phyloP scores from a whole-genome alignment of 2,329 filamentous ascomycete species.

The Blastomyces percursus region DNA sequence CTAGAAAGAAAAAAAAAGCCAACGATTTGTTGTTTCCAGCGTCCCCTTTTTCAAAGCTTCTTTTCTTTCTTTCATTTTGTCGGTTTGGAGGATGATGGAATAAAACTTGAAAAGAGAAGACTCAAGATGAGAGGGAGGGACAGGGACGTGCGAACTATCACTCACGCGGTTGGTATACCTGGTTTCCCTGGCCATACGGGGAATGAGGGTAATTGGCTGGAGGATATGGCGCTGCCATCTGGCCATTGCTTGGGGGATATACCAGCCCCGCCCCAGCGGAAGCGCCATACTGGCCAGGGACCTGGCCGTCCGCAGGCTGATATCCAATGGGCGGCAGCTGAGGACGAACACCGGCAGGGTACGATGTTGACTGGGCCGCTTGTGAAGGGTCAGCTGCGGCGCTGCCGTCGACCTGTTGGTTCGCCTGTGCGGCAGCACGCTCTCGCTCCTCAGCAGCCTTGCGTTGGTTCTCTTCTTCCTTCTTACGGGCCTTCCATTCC shows the following conservation, averaged over 20 bases:
- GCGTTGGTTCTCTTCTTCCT: conserved; percentile 86
- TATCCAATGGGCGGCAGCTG: conserved; percentile 70
- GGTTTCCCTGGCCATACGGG: conserved; percentile 39
- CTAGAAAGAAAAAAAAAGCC: not conserved
- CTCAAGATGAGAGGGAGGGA: conserved; percentile 9
- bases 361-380: conserved; percentile 30
- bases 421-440: conserved; percentile 51
- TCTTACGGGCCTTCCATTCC: conserved; percentile 98
- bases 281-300: conserved; percentile 54
- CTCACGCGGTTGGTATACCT: conserved; percentile 41
- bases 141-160: conserved; percentile 23
- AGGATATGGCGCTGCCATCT: conserved; percentile 31
- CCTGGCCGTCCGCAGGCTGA: conserved; percentile 46
- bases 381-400: conserved; percentile 38
- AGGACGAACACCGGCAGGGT: conserved; percentile 44
- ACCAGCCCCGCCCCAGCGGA: conserved; percentile 39
- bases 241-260: conserved; percentile 38
- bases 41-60: not conserved
- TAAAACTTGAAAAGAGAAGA: not conserved
- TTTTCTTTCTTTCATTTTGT: not conserved
- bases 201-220: conserved; percentile 41
- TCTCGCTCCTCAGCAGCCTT: conserved; percentile 82
- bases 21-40: not conserved
- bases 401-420: conserved; percentile 39
- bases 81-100: not conserved